These are phyloP conservation scores for Penicillium subrubescens DNA, from an alignment of 495 filamentous ascomycete genomes.

Conservation along the genomic window DNA sequence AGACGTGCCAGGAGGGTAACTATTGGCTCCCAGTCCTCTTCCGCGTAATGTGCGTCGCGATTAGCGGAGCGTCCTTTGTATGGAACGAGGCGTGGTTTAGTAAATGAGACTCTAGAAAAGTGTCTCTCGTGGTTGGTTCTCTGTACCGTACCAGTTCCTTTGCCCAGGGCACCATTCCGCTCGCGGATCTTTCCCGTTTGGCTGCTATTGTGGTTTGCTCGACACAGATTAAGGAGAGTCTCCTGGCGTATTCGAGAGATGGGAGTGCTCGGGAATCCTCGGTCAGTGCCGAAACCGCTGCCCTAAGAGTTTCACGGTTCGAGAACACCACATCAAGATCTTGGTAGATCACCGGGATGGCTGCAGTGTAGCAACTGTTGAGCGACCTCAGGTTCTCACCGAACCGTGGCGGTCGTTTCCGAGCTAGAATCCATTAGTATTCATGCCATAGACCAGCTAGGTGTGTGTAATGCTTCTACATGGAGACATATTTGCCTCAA, in stretches of 20 bases:
- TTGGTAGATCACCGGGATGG: background rate
- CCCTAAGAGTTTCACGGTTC: background rate
- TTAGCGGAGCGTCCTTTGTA: no score
- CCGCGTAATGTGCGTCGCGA: background rate
- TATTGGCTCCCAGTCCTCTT: background rate
- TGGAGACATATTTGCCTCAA: background rate
- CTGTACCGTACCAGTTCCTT: background rate
- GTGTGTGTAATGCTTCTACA: background rate
- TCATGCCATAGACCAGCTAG: background rate
- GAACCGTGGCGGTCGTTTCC: background rate
- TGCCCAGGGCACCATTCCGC: background rate
- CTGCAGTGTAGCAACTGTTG: background rate
- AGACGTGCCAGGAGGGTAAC: background rate
- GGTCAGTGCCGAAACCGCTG: background rate
- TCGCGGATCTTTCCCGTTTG: no score
- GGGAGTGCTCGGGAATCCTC: background rate
- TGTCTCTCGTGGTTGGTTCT: background rate
- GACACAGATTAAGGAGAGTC: background rate
- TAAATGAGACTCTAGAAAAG: conserved; percentile 7
- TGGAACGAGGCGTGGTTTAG: background rate
- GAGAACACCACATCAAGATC: background rate
- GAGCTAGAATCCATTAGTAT: background rate
- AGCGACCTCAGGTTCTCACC: background rate
- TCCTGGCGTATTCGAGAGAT: background rate
- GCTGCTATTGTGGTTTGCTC: no score